Evolutionary conservation across 2,329 filamentous ascomycete genomes (phyloP).

Genomic region (Neoascochyta sp.): DNA sequence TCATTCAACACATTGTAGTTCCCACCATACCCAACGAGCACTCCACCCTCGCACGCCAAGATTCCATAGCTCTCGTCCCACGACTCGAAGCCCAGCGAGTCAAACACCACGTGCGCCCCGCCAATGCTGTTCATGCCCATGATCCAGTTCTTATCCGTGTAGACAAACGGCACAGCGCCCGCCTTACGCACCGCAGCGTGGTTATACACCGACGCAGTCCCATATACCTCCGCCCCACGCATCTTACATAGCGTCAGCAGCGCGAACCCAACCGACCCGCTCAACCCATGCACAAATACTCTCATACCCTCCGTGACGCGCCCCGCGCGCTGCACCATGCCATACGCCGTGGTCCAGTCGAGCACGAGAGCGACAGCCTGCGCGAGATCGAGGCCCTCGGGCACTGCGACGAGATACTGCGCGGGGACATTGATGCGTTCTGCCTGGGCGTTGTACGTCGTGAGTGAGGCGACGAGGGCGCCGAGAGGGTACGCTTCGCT

Average conservation of each 20-base stretch:
- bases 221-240: constrained; percentile 48
- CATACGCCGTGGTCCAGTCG: constrained; percentile 45
- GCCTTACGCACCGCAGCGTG: constrained; percentile 40
- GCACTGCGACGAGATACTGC: constrained; percentile 46
- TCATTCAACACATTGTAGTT: constrained; percentile 23
- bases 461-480: constrained; percentile 27
- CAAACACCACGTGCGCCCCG: constrained; percentile 49
- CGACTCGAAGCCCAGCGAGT: constrained; percentile 50
- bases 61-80: constrained; percentile 51
- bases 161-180: constrained; percentile 47
- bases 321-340: constrained; percentile 32
- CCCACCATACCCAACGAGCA: constrained; percentile 30
- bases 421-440: constrained; percentile 48
- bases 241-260: constrained; percentile 43
- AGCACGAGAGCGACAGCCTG: constrained; percentile 43
- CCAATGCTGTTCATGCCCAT: constrained; percentile 44
- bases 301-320: constrained; percentile 44
- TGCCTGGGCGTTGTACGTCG: constrained; percentile 38
- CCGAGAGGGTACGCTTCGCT: constrained; percentile 17
- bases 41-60: constrained; percentile 37
- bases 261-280: constrained; percentile 49
- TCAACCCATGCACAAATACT: constrained; percentile 52
- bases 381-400: constrained; percentile 41
- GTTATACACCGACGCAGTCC: constrained; percentile 48
- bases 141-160: constrained; percentile 52